Evolutionary conservation across 2,329 filamentous ascomycete genomes (phyloP), one percentile per base, ranked within the genome.

Genomic region (Mycosphaerella arachidis): DNA sequence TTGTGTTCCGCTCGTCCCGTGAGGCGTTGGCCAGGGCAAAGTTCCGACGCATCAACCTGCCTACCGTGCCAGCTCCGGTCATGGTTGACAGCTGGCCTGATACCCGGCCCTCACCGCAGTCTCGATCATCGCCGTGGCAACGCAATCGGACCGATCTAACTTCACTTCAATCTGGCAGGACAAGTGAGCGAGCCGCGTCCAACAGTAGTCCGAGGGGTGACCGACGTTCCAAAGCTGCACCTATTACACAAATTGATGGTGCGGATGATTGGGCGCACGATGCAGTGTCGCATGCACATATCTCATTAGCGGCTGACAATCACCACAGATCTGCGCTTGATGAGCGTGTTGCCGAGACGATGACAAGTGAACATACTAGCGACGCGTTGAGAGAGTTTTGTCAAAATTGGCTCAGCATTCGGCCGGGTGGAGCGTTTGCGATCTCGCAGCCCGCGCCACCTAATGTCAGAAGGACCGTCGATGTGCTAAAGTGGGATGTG

Each of bases 361-460:
- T 43, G 40, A 43, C 18, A 16, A 43, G 40, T 16, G n/a, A 18
- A 6, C 8, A 27, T 33, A 3, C 48, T n/a, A 52, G 48, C 33
- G 48, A 33, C 10, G 33, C 40, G 3, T n/a, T 52, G 29, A 52
- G 27, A n/a, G 48, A 52, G 13, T 52, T 52, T 33, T 52, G 48
- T 10, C 12, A 24, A 27, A 48, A 50, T n/a, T 57, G 31, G 48
- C 35, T 57, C 7, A 33, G 20, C 20, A 52, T 53, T 18, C n/a
- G 27, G n/a, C 55, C 55, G 9, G 55, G 55, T 4, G 55, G 55
- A 10, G 46, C 46, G 8, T 57, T 51, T 24, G 55, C 55, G 24
- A 24, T 10, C 18, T 7, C 18, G 13, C 30, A 18, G n/a, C 13
- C 33, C 13, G 13, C 18, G 12, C 31, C 8, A 24, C 16, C 2